Evolutionary conservation across 1,284 basidiomycete genomes (phyloP).

Genomic region (Porogramme epimiltina): DNA sequence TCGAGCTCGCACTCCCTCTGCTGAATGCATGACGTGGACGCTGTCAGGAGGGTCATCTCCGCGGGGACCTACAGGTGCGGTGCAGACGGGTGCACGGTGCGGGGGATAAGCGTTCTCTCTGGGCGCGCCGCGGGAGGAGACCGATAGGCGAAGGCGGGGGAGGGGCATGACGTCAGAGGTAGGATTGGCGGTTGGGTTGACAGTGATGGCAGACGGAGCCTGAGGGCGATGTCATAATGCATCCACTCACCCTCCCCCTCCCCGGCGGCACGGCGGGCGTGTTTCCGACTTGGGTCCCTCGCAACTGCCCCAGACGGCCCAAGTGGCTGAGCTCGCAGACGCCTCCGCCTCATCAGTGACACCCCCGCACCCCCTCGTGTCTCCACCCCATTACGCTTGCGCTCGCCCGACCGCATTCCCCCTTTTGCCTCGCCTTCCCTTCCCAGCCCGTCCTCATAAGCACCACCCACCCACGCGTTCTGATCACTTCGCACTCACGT

Average conservation of each 20-base stretch:
- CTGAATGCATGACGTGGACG: too few relatives aligned
- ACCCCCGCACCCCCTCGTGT: constrained; percentile 9
- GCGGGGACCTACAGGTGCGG: not conserved
- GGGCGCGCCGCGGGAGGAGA: too few relatives aligned
- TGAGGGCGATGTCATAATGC: constrained; percentile 10
- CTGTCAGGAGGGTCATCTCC: too few relatives aligned
- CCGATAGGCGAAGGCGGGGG: not conserved
- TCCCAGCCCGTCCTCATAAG: constrained; percentile 11
- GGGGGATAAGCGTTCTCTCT: not conserved
- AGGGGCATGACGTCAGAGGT: constrained; percentile 16
- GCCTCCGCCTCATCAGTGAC: too few relatives aligned
- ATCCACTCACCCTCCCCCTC: not conserved
- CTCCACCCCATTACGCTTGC: constrained; percentile 23
- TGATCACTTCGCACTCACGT: not conserved
- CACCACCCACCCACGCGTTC: not conserved
- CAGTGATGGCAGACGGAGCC: not conserved
- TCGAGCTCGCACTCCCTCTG: too few relatives aligned
- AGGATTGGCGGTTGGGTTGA: constrained; percentile 16
- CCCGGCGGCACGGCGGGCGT: too few relatives aligned
- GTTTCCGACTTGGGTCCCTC: not conserved
- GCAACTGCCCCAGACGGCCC: not conserved
- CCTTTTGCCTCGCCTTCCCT: constrained; percentile 10
- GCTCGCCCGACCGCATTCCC: constrained; percentile 5
- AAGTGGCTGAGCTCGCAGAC: too few relatives aligned
- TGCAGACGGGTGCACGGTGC: constrained; percentile 2